Percentiles rank a stretch among this genome's conserved stretches.
Evolutionary conservation across 2,329 filamentous ascomycete species (phyloP).

Genomic region (Blumeria graminis): DNA sequence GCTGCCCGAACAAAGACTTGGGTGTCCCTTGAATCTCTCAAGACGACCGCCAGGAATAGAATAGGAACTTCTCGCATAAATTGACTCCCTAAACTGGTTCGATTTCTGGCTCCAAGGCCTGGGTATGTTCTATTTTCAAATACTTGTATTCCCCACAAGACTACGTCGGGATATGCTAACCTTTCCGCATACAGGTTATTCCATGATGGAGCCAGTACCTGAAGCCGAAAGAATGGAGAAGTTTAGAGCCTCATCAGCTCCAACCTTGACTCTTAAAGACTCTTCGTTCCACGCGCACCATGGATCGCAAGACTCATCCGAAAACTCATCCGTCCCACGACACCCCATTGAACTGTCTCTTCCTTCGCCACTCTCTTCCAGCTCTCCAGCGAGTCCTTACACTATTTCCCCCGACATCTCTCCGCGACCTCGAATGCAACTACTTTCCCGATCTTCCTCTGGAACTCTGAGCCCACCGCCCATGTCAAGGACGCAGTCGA

Average conservation of each 20-base stretch:
- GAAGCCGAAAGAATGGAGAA: conserved; percentile 45
- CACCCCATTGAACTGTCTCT: conserved; percentile 33
- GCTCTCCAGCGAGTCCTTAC: conserved; percentile 15
- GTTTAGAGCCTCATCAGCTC: conserved; percentile 33
- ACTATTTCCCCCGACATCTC: conserved; percentile 33
- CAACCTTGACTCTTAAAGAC: conserved; percentile 23
- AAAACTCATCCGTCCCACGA: conserved; percentile 28
- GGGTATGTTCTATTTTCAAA: too few species aligned
- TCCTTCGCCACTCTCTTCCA: conserved; percentile 18
- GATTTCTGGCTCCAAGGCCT: too few species aligned
- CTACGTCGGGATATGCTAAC: too few species aligned
- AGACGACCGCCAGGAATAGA: too few species aligned
- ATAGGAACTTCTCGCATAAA: too few species aligned
- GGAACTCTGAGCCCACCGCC: conserved; percentile 24
- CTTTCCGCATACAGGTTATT: not conserved
- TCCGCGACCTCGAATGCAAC: conserved; percentile 21
- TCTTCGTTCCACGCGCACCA: conserved; percentile 6
- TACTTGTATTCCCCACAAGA: too few species aligned
- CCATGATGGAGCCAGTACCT: conserved; percentile 39
- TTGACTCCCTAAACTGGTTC: too few species aligned
- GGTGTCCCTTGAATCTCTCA: too few species aligned
- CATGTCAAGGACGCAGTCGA: conserved; percentile 38
- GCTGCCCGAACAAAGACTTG: too few species aligned
- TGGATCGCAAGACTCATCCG: conserved; percentile 4
- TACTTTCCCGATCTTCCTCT: conserved; percentile 31